Evolutionary conservation across 1,284 basidiomycete genomes (phyloP).

Genomic region (Fomitopsis palustris): DNA sequence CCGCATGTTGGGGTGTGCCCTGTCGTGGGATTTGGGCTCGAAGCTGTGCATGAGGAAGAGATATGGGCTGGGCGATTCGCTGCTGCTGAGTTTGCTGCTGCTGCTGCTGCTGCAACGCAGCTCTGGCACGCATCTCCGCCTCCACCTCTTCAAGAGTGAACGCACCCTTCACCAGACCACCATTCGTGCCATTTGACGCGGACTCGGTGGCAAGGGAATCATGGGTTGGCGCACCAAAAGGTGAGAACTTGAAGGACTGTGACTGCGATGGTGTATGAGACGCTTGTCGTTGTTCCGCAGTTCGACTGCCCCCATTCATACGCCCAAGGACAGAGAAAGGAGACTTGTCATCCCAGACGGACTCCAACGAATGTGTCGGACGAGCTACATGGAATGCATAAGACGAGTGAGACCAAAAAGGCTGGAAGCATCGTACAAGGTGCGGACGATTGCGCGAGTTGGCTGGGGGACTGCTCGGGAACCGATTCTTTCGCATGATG

Average conservation of each 20-base stretch:
- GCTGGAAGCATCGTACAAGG: constrained; percentile 29
- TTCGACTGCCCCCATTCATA: constrained; percentile 43
- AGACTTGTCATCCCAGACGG: constrained; percentile 78
- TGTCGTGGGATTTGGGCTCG: constrained; percentile 17
- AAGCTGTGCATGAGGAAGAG: constrained; percentile 38
- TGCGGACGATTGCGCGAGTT: constrained; percentile 20
- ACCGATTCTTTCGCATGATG: constrained; percentile 2
- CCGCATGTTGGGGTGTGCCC: constrained; percentile 17
- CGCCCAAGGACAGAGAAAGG: constrained; percentile 67
- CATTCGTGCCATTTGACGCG: constrained; percentile 18
- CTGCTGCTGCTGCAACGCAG: constrained; percentile 39
- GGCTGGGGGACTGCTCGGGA: constrained; percentile 10
- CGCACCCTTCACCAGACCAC: constrained; percentile 36
- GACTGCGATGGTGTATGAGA: constrained; percentile 19
- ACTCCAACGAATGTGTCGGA: constrained; percentile 53
- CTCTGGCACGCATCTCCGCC: constrained; percentile 77
- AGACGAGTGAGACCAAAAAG: constrained; percentile 28
- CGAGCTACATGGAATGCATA: constrained; percentile 31
- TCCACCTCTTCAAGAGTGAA: constrained; percentile 93
- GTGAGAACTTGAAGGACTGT: constrained; percentile 16
- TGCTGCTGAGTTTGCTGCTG: constrained; percentile 36
- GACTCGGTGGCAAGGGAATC: constrained; percentile 7
- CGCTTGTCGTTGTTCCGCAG: constrained; percentile 12
- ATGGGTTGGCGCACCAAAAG: constrained; percentile 10
- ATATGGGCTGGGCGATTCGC: constrained; percentile 29